Evolutionary conservation across 139 green algal species (phyloP), one percentile per base, ranked within the genome.

Genomic region (Cymbomonas tetramitiformis): DNA sequence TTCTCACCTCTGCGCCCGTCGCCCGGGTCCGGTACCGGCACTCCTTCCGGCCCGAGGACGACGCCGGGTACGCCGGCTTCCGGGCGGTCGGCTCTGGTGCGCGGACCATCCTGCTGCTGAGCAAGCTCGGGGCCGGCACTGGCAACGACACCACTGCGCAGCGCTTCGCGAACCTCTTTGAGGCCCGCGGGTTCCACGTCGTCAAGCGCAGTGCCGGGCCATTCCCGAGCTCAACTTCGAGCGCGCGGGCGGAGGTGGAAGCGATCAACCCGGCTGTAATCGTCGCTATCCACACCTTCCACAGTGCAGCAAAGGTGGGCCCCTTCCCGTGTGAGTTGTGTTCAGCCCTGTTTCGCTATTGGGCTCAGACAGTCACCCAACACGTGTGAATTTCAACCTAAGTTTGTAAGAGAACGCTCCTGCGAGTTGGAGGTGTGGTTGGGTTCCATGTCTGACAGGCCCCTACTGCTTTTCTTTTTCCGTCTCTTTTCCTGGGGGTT

Each of bases 21-120:
- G 47, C 47, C 5, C n/a, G 47, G 15, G 47, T 29, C 19, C 28
- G 47, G 7, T 55, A 55, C 26, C n/a, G 47, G 5, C 47, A 55
- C 47, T 36, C 19, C 4, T 55, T 55, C 26, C 38, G 47, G 47
- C 47, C 47, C 8, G 8, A 55, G 24, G 38, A 40, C 28, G 15
- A 55, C 15, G 4, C 24, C 47, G 26, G 18, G n/a, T 55, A 34
- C 26, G 38, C 19, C 47, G 47, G 47, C 21, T 55, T 55, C 12
- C 7, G 47, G 5, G 47, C 10, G 5, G 47, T 29, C 8, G 4
- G 36, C 7, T 26, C 18, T 29, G 47, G 8, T 6, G 47, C 7
- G 8, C 19, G 4, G 12, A 24, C 38, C 19, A 7, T 46, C 47
- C 28, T 55, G 5, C 7, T 31, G 7, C 47, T 29, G 19, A 44